These are phyloP conservation scores for Acanthamoeba triangularis DNA, from an alignment of 208 protist genomes.

Conservation along the genomic window DNA sequence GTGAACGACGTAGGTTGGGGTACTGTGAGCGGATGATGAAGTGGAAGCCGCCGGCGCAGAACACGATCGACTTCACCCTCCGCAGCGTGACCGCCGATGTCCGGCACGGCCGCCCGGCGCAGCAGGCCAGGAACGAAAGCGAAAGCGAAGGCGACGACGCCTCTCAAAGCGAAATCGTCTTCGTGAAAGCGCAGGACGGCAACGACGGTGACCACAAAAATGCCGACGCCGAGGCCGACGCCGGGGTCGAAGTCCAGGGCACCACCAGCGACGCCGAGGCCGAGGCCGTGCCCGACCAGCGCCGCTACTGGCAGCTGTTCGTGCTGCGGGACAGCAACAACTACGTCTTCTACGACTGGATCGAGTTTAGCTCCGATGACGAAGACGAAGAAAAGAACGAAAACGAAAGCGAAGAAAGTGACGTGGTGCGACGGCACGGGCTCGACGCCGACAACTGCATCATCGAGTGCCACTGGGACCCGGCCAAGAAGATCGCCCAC, in stretches of 20 bases:
- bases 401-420: background rate
- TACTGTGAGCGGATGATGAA: conserved; percentile 60
- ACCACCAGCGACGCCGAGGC: background rate
- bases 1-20: background rate
- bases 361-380: background rate
- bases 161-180: background rate
- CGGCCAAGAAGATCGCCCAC: conserved; percentile 33
- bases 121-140: background rate
- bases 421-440: background rate
- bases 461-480: conserved; percentile 59
- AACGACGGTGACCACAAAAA: background rate
- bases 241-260: background rate
- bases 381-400: background rate
- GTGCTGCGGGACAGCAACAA: conserved; percentile 64
- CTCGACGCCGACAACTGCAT: conserved; percentile 41
- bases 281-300: background rate
- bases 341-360: conserved; percentile 58
- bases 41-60: conserved; percentile 15
- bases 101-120: background rate
- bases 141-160: background rate
- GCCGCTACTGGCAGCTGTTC: conserved; percentile 45
- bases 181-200: background rate
- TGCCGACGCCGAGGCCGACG: background rate
- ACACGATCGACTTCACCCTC: conserved; percentile 58
- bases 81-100: background rate